Evolutionary conservation across 495 filamentous ascomycete genomes (phyloP).

Genomic region (Penicillium desertorum): DNA sequence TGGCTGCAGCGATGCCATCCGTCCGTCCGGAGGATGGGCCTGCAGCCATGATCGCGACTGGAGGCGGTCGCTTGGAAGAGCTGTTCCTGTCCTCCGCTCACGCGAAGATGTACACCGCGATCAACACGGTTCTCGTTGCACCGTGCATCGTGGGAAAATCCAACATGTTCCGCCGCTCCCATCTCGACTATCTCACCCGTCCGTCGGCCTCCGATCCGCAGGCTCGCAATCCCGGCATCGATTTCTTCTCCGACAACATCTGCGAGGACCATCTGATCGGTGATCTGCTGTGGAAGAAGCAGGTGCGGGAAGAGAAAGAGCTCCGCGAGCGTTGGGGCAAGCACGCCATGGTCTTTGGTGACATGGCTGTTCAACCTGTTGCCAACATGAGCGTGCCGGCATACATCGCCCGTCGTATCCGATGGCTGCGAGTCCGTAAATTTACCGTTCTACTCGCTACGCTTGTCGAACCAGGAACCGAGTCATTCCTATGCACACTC

Average conservation of each 20-base stretch:
- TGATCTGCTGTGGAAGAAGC: constrained; percentile 77
- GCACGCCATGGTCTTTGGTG: constrained; percentile 79
- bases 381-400: constrained; percentile 72
- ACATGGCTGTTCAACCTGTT: constrained; percentile 88
- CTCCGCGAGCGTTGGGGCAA: constrained; percentile 58
- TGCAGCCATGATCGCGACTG: constrained; percentile 36
- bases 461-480: constrained; percentile 90
- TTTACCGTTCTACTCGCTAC: constrained; percentile 90
- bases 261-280: constrained; percentile 98
- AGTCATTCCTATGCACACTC: constrained; percentile 77
- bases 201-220: constrained; percentile 33
- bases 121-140: constrained; percentile 87
- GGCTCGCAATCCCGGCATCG: constrained; percentile 64
- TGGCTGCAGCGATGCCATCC: constrained; percentile 8
- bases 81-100: constrained; percentile 91
- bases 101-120: constrained; percentile 97
- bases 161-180: constrained; percentile 95
- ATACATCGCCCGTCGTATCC: constrained; percentile 78
- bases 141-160: constrained; percentile 97
- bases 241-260: constrained; percentile 93
- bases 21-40: constrained; percentile 26
- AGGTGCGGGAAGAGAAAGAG: constrained; percentile 46
- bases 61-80: constrained; percentile 88
- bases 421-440: constrained; percentile 93
- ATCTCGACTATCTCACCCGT: constrained; percentile 77